Base-by-base conservation (phyloP, 441 rosid species). In the Rhodomyrtus psidioides region DNA sequence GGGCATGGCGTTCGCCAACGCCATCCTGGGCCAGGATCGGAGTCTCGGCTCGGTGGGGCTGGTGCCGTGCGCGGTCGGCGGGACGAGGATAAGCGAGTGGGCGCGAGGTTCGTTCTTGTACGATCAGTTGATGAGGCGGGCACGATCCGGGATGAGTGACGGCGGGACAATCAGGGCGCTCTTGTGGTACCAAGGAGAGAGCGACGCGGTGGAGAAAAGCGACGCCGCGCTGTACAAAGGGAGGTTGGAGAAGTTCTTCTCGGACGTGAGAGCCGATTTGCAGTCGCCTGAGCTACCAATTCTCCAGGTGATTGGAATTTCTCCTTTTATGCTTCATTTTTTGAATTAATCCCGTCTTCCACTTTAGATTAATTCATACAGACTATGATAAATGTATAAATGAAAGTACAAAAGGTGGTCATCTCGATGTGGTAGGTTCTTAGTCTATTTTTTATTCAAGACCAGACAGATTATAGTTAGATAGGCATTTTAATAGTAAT, bases 181-280 rank as follows among this genome's bases (percentile, higher is more conserved):
- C 89, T 89, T 97, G 49, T 97, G 98, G 98, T 97, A 93, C 87
- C 98, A 97, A 84, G 98, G 99, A 42, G 99, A 95, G 86, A 89
- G 93, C 27, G 99, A 97, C 85, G 89, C 98, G 5, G 27, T n/a
- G 2, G 88, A 30, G 17, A 84, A 82, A 86, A 92, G 89, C 9
- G 97, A 95, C 84, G 96, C 95, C 14, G 91, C 88, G 60, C 85
- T 85, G 28, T 95, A 92, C 83, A 89, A 89, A 81, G 87, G 85
- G 56, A 94, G 94, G 86, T 88, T 94, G 83, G 86, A 90, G 27
- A 87, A 89, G 56, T 91, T 95, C 75, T 95, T 97, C 76, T 60
- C 14, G n/a, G 93, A 95, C 86, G 81, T 95, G 46, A 88, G 96
- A 14, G 83, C 84, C 49, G 98, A 95, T 93, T 90, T 96, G 55